phyloP scores from a whole-genome alignment of 768 basidiomycete species.

The Mycena amicta region DNA sequence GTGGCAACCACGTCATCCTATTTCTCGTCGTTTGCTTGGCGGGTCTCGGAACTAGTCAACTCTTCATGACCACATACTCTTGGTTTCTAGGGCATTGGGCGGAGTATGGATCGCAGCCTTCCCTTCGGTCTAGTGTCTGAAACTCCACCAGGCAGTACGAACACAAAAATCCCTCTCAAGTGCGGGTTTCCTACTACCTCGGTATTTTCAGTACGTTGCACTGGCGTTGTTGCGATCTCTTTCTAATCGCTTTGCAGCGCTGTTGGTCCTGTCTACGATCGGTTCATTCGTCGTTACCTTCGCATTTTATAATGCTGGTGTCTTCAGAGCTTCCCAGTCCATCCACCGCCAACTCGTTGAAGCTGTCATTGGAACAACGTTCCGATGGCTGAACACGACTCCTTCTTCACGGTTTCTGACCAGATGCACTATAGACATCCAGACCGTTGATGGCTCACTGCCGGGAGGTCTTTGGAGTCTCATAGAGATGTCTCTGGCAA shows the following conservation, averaged over 20 bases:
- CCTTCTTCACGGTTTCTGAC: conserved; percentile 47
- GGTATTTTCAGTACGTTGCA: not conserved
- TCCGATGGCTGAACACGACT: conserved; percentile 33
- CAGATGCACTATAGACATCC: not conserved
- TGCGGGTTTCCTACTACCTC: not conserved
- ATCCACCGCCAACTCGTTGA: conserved; percentile 37
- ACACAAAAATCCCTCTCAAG: conserved; percentile 25
- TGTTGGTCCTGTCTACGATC: conserved; percentile 22
- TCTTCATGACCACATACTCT: conserved; percentile 5
- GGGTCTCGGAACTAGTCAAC: conserved; percentile 1
- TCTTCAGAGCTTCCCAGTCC: conserved; percentile 23
- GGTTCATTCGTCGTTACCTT: conserved; percentile 30
- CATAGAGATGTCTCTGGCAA: not conserved
- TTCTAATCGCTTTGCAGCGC: not conserved
- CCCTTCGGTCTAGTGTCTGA: too few relatives aligned
- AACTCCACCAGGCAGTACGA: conserved; percentile 16
- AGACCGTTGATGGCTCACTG: conserved; percentile 7
- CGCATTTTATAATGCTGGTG: conserved; percentile 34
- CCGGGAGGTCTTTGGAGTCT: conserved; percentile 6
- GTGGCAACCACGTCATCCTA: conserved; percentile 12
- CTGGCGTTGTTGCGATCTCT: too few relatives aligned
- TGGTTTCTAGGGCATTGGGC: conserved; percentile 30
- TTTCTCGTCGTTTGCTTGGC: conserved; percentile 19
- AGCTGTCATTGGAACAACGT: conserved; percentile 44
- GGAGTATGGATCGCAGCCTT: not conserved